Conservation (phyloP, 2,329 filamentous ascomycete species). For the Microdochium trichocladiopsis region DNA sequence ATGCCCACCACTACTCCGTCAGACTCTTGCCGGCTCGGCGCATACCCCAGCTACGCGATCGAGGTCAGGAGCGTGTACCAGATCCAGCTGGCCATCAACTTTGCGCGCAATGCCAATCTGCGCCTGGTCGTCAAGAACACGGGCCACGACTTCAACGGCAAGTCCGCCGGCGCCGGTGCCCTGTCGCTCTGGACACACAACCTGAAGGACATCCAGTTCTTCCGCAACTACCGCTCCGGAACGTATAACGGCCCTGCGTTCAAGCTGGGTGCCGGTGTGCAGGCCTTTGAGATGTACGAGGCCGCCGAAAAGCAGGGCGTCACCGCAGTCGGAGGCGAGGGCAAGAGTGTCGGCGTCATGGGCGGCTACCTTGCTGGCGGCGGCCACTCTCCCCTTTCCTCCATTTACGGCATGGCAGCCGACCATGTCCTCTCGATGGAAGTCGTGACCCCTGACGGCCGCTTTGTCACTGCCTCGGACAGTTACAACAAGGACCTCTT, state of each 20-base stretch:
- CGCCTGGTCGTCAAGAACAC: conserved; percentile 47
- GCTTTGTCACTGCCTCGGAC: conserved; percentile 30
- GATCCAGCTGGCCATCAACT: conserved; percentile 37
- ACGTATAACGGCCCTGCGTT: conserved; percentile 38
- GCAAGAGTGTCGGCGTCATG: conserved; percentile 41
- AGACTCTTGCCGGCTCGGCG: conserved; percentile 28
- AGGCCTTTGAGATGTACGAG: conserved; percentile 44
- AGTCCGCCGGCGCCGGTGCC: conserved; percentile 28
- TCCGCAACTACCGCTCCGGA: conserved; percentile 20
- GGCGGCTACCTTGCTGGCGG: conserved; percentile 42
- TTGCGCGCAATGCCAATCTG: conserved; percentile 36
- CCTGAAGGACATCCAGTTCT: conserved; percentile 21
- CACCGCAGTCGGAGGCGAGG: conserved; percentile 47
- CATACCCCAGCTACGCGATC: conserved; percentile 33
- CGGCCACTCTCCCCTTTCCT: conserved; percentile 46
- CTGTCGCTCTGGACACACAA: conserved; percentile 30
- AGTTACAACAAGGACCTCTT: conserved; percentile 37
- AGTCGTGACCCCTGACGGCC: conserved; percentile 36
- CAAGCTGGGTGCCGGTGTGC: conserved; percentile 47
- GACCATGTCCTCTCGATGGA: conserved; percentile 45
- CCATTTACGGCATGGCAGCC: conserved; percentile 40
- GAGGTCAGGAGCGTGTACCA: conserved; percentile 32
- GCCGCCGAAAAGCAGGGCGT: conserved; percentile 36
- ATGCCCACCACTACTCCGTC: conserved; percentile 14
- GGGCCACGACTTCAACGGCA: conserved; percentile 41